Base-by-base conservation (phyloP, 1,284 basidiomycete species). In the Golubevia sp. region DNA sequence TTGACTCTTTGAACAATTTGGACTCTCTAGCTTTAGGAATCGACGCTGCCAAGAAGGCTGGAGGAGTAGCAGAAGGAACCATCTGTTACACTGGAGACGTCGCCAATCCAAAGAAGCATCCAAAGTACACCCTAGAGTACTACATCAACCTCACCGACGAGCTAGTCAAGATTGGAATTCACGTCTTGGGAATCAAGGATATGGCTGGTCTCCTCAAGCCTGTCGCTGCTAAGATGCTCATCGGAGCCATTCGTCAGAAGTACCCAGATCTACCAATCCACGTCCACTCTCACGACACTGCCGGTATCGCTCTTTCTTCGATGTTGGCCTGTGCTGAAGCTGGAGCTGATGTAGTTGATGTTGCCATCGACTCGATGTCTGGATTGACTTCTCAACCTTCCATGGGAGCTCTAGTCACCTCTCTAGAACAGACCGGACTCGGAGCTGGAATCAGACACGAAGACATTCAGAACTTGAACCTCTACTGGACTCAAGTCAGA, bases 71-170 rank as follows among this genome's bases (percentile, higher is more conserved):
- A 55, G 95, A 82, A 64, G 79, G 79, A 55, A 82, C 94, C 69
- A 94, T 99, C 78, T 99, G 97, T 87, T 99, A 99, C 88, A 96
- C 93, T 73, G 97, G 97, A 73, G 97, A 99, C 84, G 92, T 97
- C 58, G 96, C 94, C 58, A 92, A 90, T 86, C 91, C 93, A 63
- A 94, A 92, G 85, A 94, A 95, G 87, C 79, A 82, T 68, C 94
- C 89, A 75, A 99, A 99, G 87, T 99, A 99, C 87, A 98, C 96
- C 25, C 88, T 99, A 59, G 87, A 97, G 83, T 99, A 99, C 87
- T 99, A 99, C 86, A 89, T 99, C 74, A 90, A 97, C 87, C 94
- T 99, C 84, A 90, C 97, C 68, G 91, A 95, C 75, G 88, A 97
- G 86, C 91, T 99, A 60, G 94, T 99, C 68, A 87, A 89, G 61